A percentile compares a stretch with the other conserved stretches of the same genome.
These are phyloP conservation scores for Camellia granthamiana DNA, from an alignment of 148 eudicot genomes.

Conservation along the genomic window DNA sequence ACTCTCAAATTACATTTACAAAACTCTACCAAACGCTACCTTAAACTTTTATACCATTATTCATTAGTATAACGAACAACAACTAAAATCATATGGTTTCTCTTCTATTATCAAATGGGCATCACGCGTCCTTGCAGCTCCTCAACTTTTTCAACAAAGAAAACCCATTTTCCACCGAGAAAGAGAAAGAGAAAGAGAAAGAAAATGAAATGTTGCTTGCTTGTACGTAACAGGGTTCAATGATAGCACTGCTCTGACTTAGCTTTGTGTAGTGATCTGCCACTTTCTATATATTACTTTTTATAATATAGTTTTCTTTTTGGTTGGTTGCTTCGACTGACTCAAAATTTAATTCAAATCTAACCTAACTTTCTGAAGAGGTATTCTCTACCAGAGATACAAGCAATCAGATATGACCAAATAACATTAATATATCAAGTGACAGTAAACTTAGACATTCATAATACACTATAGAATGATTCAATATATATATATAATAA, in stretches of 20 bases:
- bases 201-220: neutral
- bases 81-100: neutral
- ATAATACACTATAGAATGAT: too few relatives aligned
- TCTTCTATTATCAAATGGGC: conserved; percentile 19
- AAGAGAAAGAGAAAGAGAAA: neutral
- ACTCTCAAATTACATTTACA: too few relatives aligned
- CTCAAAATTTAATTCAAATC: conserved; percentile 5
- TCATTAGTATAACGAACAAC: too few relatives aligned
- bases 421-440: neutral
- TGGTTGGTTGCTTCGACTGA: neutral
- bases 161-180: neutral
- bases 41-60: too few relatives aligned
- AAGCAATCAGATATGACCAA: conserved; percentile 14
- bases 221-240: neutral
- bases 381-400: conserved; percentile 5
- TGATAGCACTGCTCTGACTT: conserved; percentile 2
- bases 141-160: conserved; percentile 17
- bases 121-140: conserved; percentile 24
- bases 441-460: neutral
- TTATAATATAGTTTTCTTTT: neutral
- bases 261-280: neutral
- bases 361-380: conserved; percentile 12
- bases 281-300: neutral
- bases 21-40: too few relatives aligned
- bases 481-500: too few relatives aligned